Evolutionary conservation across 345 rosid genomes (phyloP), one percentile per base, ranked within the genome.

Genomic region (Dipteronia sinensis): DNA sequence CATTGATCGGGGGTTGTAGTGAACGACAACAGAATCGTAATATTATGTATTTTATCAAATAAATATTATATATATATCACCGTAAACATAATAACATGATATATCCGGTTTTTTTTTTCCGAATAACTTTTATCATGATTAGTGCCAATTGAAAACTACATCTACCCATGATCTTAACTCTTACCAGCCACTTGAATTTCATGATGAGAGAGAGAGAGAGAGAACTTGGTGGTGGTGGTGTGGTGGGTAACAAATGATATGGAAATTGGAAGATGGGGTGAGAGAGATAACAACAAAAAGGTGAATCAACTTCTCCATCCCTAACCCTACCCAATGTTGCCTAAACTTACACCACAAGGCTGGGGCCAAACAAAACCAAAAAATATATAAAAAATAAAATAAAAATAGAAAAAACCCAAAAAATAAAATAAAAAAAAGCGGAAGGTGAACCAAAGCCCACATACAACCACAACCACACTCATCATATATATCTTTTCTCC

Each of bases 361-460:
- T 73, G 0, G 82, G 70, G 67, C 34, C 5, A 17, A 15, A n/a
- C 9, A 20, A 59, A 22, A 47, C 6, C 38, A 34, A 34, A 3
- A 69, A 72, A 69, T 42, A 42, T 34, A 34, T 4, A 62, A 1
- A 1, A 44, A 56, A 34, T 34, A 31, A 53, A 68, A 9, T 19
- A 55, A 7, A 1, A 10, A 46, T 29, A 29, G 0, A 29, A 29
- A 29, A 29, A 29, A 29, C 31, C 31, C 31, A 61, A 2, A 0
- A 59, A 56, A 27, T 27, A 27, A 59, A 68, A 6, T 15, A 55
- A 7, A 10, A 55, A 65, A 61, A 72, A 72, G 82, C 84, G 88
- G 90, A 88, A 83, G 94, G 92, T 91, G 89, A 88, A 86, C 87
- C 91, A 75, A 91, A 86, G 84, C 85, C 86, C 88, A 86, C 88